phyloP scores from a whole-genome alignment of 768 basidiomycete genomes.

The Mycena filopes region DNA sequence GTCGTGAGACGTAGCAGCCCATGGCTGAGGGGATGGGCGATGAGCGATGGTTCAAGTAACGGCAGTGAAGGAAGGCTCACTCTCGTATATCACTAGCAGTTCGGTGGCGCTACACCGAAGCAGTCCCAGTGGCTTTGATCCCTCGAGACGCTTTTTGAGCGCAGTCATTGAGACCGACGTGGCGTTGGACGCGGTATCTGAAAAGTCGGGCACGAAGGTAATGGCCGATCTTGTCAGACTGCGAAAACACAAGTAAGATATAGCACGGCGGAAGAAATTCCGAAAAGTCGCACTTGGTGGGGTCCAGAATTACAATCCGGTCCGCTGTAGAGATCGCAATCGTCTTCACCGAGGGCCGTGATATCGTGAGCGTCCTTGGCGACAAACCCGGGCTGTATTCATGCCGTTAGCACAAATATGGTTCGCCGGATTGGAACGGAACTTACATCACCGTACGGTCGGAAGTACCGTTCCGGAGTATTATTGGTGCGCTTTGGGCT shows the following conservation, averaged over 20 bases:
- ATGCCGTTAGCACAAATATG: conserved; percentile 6
- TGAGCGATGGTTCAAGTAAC: background rate
- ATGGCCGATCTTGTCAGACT: conserved; percentile 56
- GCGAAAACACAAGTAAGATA: conserved; percentile 6
- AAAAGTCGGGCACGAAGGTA: conserved; percentile 70
- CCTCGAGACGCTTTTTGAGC: conserved; percentile 70
- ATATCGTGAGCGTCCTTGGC: conserved; percentile 77
- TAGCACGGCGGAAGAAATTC: no score
- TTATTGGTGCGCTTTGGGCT: conserved; percentile 48
- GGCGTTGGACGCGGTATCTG: conserved; percentile 42
- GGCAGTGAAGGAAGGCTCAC: conserved; percentile 50
- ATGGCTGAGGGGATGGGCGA: conserved; percentile 63
- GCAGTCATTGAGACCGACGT: conserved; percentile 52
- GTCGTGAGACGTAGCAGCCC: conserved; percentile 80
- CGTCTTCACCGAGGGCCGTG: conserved; percentile 66
- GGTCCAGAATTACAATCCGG: conserved; percentile 74
- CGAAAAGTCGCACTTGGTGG: conserved; percentile 76
- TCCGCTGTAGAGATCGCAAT: conserved; percentile 74
- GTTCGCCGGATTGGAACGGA: background rate
- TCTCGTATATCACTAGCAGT: conserved; percentile 79
- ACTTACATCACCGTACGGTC: conserved; percentile 73
- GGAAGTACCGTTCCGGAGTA: conserved; percentile 57
- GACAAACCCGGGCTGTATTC: conserved; percentile 68
- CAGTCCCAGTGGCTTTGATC: conserved; percentile 73
- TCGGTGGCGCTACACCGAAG: conserved; percentile 65